Evolutionary conservation across 306 rosid species (phyloP).

Genomic region (Fagus crenata): DNA sequence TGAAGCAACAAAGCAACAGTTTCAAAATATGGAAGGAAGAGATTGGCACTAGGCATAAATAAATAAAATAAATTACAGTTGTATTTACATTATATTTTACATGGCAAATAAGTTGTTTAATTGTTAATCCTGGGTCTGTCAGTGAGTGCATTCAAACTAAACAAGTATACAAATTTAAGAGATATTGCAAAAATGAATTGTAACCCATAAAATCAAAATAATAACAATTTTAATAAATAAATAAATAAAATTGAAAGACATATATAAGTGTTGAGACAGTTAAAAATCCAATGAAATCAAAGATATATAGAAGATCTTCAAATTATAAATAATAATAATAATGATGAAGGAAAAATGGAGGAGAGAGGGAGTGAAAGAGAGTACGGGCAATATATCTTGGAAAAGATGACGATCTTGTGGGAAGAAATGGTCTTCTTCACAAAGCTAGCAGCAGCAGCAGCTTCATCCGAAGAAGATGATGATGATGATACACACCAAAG

Average conservation of each 20-base stretch:
- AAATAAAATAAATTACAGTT: too few species aligned
- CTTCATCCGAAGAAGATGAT: neutral
- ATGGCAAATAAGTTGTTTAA: too few species aligned
- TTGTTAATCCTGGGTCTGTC: too few species aligned
- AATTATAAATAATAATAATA: neutral
- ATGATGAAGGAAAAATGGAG: neutral
- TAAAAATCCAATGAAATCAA: neutral
- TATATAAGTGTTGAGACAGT: neutral
- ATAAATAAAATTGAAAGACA: neutral
- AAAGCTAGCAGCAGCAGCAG: slow-evolving; percentile 57
- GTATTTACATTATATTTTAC: too few species aligned
- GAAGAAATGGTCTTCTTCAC: slow-evolving; percentile 68
- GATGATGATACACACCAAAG: slow-evolving; percentile 15
- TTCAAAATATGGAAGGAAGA: too few species aligned
- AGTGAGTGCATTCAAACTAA: too few species aligned
- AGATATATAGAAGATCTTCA: neutral
- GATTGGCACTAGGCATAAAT: too few species aligned
- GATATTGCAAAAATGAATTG: too few species aligned
- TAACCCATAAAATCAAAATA: too few species aligned
- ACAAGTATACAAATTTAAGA: too few species aligned
- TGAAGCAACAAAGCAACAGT: too few species aligned
- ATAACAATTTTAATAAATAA: neutral
- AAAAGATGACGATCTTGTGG: slow-evolving; percentile 80
- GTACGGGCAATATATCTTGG: slow-evolving; percentile 96
- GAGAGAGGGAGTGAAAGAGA: slow-evolving; percentile 11